These are phyloP conservation scores for Usnea hakonensis DNA, from an alignment of 495 filamentous ascomycete genomes.

Conservation along the genomic window DNA sequence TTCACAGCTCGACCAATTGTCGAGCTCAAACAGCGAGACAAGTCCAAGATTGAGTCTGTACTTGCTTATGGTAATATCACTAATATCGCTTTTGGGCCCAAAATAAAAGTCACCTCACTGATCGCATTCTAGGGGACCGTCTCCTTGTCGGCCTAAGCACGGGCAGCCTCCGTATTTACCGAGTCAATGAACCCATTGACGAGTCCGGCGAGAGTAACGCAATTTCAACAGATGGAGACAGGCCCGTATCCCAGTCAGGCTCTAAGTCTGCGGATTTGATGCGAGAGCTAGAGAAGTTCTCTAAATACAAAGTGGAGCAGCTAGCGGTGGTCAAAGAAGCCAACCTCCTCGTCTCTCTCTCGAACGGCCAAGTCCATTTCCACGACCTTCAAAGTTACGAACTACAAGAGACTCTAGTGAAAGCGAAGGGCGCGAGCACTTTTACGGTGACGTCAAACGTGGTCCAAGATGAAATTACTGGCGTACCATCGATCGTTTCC, in stretches of 20 bases:
- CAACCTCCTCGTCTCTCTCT: slow-evolving; percentile 79
- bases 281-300: slow-evolving; percentile 90
- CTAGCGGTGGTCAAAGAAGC: slow-evolving; percentile 93
- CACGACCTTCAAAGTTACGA: slow-evolving; percentile 82
- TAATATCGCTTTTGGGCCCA: slow-evolving; percentile 28
- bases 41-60: slow-evolving; percentile 89
- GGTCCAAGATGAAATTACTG: slow-evolving; percentile 75
- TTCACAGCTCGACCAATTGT: slow-evolving; percentile 93
- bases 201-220: slow-evolving; percentile 22
- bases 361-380: slow-evolving; percentile 77
- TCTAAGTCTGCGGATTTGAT: slow-evolving; percentile 70
- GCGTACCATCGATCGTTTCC: slow-evolving; percentile 83
- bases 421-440: slow-evolving; percentile 77
- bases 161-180: slow-evolving; percentile 82
- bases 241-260: slow-evolving; percentile 31
- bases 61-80: slow-evolving; percentile 65
- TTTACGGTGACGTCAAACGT: slow-evolving; percentile 95
- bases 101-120: slow-evolving; percentile 13
- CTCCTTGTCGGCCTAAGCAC: slow-evolving; percentile 86
- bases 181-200: slow-evolving; percentile 60
- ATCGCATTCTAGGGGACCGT: slow-evolving; percentile 57
- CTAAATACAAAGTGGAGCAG: slow-evolving; percentile 78
- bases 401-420: slow-evolving; percentile 66
- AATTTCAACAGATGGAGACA: slow-evolving; percentile 18
- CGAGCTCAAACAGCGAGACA: slow-evolving; percentile 91